Evolutionary conservation across 2,329 filamentous ascomycete species (phyloP), one percentile per base, ranked within the genome.

Genomic region (Plectosphaerella sp.): DNA sequence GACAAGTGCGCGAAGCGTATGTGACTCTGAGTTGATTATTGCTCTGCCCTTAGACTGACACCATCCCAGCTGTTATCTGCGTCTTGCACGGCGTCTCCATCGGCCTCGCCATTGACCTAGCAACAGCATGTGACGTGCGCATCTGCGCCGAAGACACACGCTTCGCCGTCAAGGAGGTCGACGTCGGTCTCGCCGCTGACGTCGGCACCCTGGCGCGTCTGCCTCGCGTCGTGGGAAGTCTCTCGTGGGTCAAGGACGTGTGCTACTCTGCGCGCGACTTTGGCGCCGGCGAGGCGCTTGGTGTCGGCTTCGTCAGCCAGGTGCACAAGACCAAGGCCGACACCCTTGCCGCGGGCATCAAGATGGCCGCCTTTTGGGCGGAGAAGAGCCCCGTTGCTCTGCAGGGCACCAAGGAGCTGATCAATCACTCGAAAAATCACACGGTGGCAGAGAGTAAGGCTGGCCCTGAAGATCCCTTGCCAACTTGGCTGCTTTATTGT

Each of bases 1-100:
- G 93, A 97, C 67, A 84, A 80, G 60, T 97, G 93, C 70, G 89
- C 94, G 72, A 97, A 97, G 72, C 91, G 84, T 87, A 69, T 60
- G 20, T 48, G 5, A 18, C n/a, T 22, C 3, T 22, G 22, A 5
- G 22, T 22, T 5, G 22, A 22, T 22, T 22, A n/a, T 5, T 22
- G 22, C 5, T 5, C 22, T 22, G 22, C 22, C 22, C 22, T 22
- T 3, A 22, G 22, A 22, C 37, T 43, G 11, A 43, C 37, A 41
- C 7, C 16, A 6, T 20, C 41, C 10, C 48, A 87, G 86, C 91
- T 55, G 89, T 97, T 35, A 88, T 97, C 53, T 86, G 83, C 49
- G 85, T 91, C 18, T 71, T 96, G 58, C 89, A 96, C 62, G 91
- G 87, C 41, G 83, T 92, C 59, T 80, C 86, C 3, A 84, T 89